Percentiles rank a stretch among this genome's conserved stretches.
phyloP scores from a whole-genome alignment of 768 basidiomycete species.

The Ramaria sp. region DNA sequence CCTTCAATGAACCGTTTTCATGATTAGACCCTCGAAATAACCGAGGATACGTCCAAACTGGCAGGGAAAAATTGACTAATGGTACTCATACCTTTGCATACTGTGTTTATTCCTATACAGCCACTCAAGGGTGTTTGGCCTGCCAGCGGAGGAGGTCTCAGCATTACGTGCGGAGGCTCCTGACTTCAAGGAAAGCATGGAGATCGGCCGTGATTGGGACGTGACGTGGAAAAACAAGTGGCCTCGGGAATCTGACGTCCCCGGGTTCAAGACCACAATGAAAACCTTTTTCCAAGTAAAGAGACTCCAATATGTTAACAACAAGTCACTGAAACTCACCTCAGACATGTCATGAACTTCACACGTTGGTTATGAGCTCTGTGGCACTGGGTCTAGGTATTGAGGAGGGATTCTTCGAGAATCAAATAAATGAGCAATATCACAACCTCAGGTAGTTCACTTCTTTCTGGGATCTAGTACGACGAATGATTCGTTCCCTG shows the following conservation, averaged over 20 bases:
- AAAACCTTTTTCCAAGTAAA: slow-evolving; percentile 61
- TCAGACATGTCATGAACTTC: slow-evolving; percentile 66
- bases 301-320: background rate
- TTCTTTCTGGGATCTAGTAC: background rate
- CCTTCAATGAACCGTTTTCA: background rate
- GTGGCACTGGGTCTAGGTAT: slow-evolving; percentile 73
- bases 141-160: slow-evolving; percentile 51
- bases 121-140: slow-evolving; percentile 11
- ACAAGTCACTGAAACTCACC: background rate
- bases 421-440: slow-evolving; percentile 60
- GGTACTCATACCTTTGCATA: background rate
- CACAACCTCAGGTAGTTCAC: slow-evolving; percentile 46
- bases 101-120: background rate
- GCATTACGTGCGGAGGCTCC: slow-evolving; percentile 63
- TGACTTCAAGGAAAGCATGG: slow-evolving; percentile 79
- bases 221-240: slow-evolving; percentile 69
- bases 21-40: slow-evolving; percentile 64
- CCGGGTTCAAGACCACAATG: slow-evolving; percentile 63
- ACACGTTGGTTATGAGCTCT: slow-evolving; percentile 70
- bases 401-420: slow-evolving; percentile 64
- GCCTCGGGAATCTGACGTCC: slow-evolving; percentile 53
- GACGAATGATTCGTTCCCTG: background rate
- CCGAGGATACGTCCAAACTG: slow-evolving; percentile 71
- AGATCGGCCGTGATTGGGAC: slow-evolving; percentile 83
- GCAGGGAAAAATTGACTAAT: slow-evolving; percentile 78